Base-by-base conservation (phyloP, 2,329 filamentous ascomycete species). In the Fusarium sp. region DNA sequence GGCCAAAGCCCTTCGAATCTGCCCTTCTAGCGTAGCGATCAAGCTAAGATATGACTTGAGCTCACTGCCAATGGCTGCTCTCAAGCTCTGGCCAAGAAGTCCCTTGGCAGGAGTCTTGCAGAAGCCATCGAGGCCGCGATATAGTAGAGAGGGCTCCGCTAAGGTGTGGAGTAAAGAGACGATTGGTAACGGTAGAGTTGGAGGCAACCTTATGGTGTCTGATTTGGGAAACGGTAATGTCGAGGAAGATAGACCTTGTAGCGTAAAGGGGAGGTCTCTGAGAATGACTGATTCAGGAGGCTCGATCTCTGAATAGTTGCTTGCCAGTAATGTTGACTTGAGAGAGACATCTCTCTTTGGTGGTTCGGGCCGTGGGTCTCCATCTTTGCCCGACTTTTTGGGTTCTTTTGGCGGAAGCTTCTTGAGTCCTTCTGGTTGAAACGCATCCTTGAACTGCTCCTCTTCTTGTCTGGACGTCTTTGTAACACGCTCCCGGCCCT, bases 111-210 rank as follows among this genome's bases (percentile, higher is more conserved):
- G 91, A 6, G 92, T 92, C 69, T 97, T 93, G 65, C 96, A 92
- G 82, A 98, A 99, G 5, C 88, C 87, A 16, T 94, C 90, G 1
- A 99, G 88, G 1, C 90, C 90, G 68, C 92, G 91, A 80, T 98
- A 99, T 10, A 99, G 86, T n/a, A 99, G 86, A 6, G 96, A 97
- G 9, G 96, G 96, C 80, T 99, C 96, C 2, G 96, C 95, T 22
- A 99, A 85, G 0, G 93, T 94, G 78, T 99, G 94, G 3, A 99
- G 86, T 11, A 99, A 87, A 17, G 95, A 95, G 16, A 98, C 87
- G 11, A 98, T 87, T 3, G 96, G 96, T 7, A 95, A 86, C 2
- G 96, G 95, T 7, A 99, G 87, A 1, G 92, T 94, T 0, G 91
- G 78, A 0, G 96, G 97, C 29, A 99, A 85, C 78, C 91, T 93